A percentile compares a stretch with the other conserved stretches of the same genome.
Evolutionary conservation across 2,329 filamentous ascomycete species (phyloP).

Genomic region (Rhytidhysteron rufulum): DNA sequence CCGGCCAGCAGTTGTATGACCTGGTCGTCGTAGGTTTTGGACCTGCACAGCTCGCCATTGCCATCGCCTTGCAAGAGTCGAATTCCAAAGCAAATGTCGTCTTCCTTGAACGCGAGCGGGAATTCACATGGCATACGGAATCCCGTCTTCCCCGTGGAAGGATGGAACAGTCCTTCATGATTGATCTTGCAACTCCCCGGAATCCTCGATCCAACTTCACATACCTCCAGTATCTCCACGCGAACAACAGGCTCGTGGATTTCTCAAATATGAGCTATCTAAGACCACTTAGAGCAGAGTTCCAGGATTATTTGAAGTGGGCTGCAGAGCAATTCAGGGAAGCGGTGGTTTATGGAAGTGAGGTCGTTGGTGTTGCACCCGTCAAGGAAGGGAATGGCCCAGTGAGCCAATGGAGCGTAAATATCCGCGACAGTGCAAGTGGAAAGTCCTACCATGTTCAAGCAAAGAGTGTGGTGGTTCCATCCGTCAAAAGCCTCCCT

Average conservation of each 20-base stretch:
- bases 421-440: slow-evolving; percentile 16
- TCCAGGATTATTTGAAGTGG: slow-evolving; percentile 37
- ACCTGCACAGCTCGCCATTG: slow-evolving; percentile 31
- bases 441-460: slow-evolving; percentile 22
- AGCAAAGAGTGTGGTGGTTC: slow-evolving; percentile 20
- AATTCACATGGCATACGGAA: slow-evolving; percentile 29
- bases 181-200: slow-evolving; percentile 31
- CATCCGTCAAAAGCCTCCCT: slow-evolving; percentile 7
- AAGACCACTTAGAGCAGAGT: slow-evolving; percentile 34
- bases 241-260: slow-evolving; percentile 26
- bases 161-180: slow-evolving; percentile 33
- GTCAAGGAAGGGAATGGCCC: slow-evolving; percentile 11
- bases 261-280: slow-evolving; percentile 35
- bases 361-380: slow-evolving; percentile 27
- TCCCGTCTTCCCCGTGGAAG: slow-evolving; percentile 26
- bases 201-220: slow-evolving; percentile 34
- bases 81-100: slow-evolving; percentile 21
- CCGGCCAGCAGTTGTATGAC: slow-evolving; percentile 15
- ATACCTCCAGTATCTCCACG: slow-evolving; percentile 31
- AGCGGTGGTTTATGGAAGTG: slow-evolving; percentile 25
- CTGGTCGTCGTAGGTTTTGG: slow-evolving; percentile 35
- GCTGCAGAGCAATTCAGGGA: slow-evolving; percentile 30
- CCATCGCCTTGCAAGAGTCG: slow-evolving; percentile 32
- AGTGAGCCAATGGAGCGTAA: slow-evolving; percentile 25
- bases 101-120: slow-evolving; percentile 29